Percentiles rank a stretch among this genome's conserved stretches.
Conservation (phyloP, 192 early-diverging fungal species). For the Phycomyces nitens region DNA sequence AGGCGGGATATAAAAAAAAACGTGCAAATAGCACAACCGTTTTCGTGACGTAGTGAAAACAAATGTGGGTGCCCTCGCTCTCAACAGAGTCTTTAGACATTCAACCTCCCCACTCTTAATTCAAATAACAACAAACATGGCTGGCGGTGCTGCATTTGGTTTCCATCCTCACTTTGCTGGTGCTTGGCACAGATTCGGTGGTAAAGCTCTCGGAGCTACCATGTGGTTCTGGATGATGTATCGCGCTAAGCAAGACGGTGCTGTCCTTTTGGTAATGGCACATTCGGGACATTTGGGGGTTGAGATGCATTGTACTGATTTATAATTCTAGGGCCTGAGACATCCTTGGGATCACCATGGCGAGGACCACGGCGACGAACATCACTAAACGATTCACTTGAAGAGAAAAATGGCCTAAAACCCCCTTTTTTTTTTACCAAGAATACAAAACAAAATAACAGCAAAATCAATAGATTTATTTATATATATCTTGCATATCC, state of each 20-base stretch:
- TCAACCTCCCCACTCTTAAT: conserved; percentile 1
- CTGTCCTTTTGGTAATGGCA: conserved; percentile 60
- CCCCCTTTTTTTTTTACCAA: too few species aligned
- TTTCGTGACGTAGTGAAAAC: neutral
- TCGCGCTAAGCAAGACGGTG: conserved; percentile 71
- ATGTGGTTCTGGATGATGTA: conserved; percentile 90
- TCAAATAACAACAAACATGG: conserved; percentile 38
- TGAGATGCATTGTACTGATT: neutral
- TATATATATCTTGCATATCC: too few species aligned
- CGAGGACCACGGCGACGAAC: conserved; percentile 42
- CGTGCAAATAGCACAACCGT: too few species aligned
- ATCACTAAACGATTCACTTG: conserved; percentile 9
- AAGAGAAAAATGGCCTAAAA: neutral
- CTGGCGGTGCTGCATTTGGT: conserved; percentile 33
- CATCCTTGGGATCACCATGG: conserved; percentile 71
- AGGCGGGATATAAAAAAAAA: too few species aligned
- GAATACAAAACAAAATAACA: too few species aligned
- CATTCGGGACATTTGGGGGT: neutral
- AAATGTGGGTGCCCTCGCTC: neutral
- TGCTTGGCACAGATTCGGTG: conserved; percentile 49
- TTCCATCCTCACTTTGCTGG: conserved; percentile 52
- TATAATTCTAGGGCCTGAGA: conserved; percentile 49
- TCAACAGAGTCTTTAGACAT: neutral
- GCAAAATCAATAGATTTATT: too few species aligned
- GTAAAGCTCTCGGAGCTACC: conserved; percentile 64